Percentiles rank a stretch among this genome's conserved stretches.
phyloP scores from a whole-genome alignment of 23 red algal genomes.

The Gracilaria gracilis region DNA sequence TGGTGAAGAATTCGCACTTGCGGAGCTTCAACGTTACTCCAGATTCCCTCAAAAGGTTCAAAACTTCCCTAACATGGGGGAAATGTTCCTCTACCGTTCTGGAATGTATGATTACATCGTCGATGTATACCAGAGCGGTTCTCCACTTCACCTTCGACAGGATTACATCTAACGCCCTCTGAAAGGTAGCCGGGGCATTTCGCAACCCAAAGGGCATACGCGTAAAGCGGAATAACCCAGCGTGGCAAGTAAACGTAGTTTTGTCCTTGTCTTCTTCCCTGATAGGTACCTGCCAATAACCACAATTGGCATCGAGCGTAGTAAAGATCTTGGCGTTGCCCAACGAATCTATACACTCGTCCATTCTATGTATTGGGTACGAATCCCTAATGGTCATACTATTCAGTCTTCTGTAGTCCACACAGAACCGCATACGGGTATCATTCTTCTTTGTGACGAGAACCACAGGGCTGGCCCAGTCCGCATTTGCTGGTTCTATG shows the following conservation, averaged over 20 bases:
- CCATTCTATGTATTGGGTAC: slow-evolving; percentile 50
- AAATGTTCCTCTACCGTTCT: slow-evolving; percentile 36
- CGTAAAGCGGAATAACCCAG: slow-evolving; percentile 23
- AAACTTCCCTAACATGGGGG: slow-evolving; percentile 14
- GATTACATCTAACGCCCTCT: slow-evolving; percentile 55
- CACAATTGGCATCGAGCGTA: slow-evolving; percentile 32
- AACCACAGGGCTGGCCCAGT: neutral
- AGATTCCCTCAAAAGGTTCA: slow-evolving; percentile 3
- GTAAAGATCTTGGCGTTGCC: slow-evolving; percentile 30
- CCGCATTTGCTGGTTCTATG: neutral
- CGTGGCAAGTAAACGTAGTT: slow-evolving; percentile 36
- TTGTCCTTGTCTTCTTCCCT: slow-evolving; percentile 5
- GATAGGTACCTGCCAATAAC: slow-evolving; percentile 50
- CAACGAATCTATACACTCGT: slow-evolving; percentile 44
- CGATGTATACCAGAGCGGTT: slow-evolving; percentile 37
- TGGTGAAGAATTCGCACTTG: slow-evolving; percentile 28
- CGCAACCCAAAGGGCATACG: slow-evolving; percentile 9
- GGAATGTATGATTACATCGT: slow-evolving; percentile 49
- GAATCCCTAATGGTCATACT: neutral
- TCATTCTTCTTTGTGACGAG: neutral
- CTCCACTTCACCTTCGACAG: slow-evolving; percentile 27
- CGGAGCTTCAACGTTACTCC: slow-evolving; percentile 21
- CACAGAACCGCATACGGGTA: slow-evolving; percentile 12
- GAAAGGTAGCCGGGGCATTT: slow-evolving; percentile 52
- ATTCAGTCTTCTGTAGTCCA: slow-evolving; percentile 24